These are phyloP conservation scores for Quercus rubra DNA, from an alignment of 306 rosid species.

Conservation along the genomic window DNA sequence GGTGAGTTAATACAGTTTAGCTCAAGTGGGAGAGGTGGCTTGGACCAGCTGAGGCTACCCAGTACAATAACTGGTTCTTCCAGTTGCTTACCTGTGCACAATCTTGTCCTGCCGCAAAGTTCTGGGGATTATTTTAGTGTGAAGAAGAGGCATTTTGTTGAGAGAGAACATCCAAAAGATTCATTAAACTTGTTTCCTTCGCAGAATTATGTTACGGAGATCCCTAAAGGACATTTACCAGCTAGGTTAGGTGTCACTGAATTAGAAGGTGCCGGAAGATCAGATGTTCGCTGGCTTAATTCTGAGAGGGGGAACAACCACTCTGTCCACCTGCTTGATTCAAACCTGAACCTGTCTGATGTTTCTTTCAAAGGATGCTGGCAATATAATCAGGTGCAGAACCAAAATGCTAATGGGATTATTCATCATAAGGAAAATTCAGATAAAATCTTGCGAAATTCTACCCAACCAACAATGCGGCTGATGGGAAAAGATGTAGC, in stretches of 20 bases:
- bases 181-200: slow-evolving; percentile 42
- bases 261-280: slow-evolving; percentile 44
- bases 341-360: slow-evolving; percentile 38
- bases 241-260: slow-evolving; percentile 54
- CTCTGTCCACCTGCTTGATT: slow-evolving; percentile 32
- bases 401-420: slow-evolving; percentile 29
- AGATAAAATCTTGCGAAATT: slow-evolving; percentile 30
- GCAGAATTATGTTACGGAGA: slow-evolving; percentile 27
- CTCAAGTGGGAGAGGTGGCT: slow-evolving; percentile 44
- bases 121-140: slow-evolving; percentile 38
- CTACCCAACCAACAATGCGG: slow-evolving; percentile 84
- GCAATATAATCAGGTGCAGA: slow-evolving; percentile 39
- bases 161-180: slow-evolving; percentile 44
- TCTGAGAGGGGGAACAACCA: slow-evolving; percentile 42
- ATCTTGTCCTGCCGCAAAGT: slow-evolving; percentile 26
- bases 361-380: slow-evolving; percentile 38
- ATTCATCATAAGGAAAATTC: slow-evolving; percentile 46
- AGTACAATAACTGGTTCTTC: slow-evolving; percentile 37
- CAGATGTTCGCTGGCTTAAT: slow-evolving; percentile 40
- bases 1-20: slow-evolving; percentile 79
- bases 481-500: slow-evolving; percentile 99
- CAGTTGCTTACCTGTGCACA: slow-evolving; percentile 37
- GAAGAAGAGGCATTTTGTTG: slow-evolving; percentile 39
- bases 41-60: slow-evolving; percentile 42
- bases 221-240: slow-evolving; percentile 36